Conservation (phyloP, 768 basidiomycete genomes). For the Strobilomyces dryophilus region DNA sequence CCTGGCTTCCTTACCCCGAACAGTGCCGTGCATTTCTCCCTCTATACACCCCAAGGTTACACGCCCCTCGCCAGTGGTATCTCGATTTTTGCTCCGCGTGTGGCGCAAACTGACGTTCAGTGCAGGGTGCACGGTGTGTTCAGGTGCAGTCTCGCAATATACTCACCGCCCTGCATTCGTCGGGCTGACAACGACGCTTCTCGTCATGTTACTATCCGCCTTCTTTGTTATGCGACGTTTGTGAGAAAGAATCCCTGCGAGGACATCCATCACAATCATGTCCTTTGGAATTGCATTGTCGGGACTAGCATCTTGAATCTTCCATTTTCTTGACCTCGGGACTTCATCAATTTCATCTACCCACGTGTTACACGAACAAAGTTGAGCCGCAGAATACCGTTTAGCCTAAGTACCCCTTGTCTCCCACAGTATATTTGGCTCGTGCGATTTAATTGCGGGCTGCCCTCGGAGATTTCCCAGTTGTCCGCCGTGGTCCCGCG, state of each 20-base stretch:
- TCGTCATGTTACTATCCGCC: conserved; percentile 20
- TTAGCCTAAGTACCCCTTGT: too few relatives aligned
- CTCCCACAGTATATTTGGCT: too few relatives aligned
- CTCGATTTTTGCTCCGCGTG: background rate
- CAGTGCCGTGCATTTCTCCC: conserved; percentile 47
- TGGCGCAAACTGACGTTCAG: background rate
- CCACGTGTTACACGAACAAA: background rate
- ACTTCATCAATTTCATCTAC: background rate
- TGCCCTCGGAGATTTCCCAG: background rate
- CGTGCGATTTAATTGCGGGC: too few relatives aligned
- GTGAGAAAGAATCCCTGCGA: background rate
- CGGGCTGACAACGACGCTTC: conserved; percentile 15
- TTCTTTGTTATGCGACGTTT: conserved; percentile 5
- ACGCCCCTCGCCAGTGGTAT: conserved; percentile 33
- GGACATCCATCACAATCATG: background rate
- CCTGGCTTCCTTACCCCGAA: conserved; percentile 53
- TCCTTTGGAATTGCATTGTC: too few relatives aligned
- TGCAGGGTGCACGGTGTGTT: conserved; percentile 20
- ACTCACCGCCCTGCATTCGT: conserved; percentile 9
- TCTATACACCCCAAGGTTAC: conserved; percentile 43
- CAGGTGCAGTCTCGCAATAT: conserved; percentile 17
- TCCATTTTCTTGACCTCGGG: background rate
- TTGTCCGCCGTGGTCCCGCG: background rate
- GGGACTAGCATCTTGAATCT: too few relatives aligned
- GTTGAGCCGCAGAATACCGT: background rate